A percentile compares a stretch with the other conserved stretches of the same genome.
These are phyloP conservation scores for Exserohilum turcica DNA, from an alignment of 2,329 filamentous ascomycete genomes.

Conservation along the genomic window DNA sequence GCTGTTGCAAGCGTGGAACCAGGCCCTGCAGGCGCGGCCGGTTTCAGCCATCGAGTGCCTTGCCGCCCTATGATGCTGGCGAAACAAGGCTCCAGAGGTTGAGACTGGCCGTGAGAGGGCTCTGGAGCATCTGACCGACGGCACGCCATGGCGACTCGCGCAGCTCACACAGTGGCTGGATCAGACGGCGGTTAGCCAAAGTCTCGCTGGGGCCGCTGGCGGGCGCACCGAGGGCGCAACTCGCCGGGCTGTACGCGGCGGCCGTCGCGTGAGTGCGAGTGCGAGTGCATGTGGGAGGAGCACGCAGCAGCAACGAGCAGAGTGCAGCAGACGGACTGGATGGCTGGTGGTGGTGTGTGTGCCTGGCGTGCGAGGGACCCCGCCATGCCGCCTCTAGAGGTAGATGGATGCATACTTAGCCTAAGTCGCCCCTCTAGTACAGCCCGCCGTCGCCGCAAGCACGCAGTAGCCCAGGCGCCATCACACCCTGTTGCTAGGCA, in stretches of 20 bases:
- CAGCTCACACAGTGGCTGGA: constrained; percentile 32
- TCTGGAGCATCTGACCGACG: constrained; percentile 28
- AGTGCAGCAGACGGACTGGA: too few species aligned
- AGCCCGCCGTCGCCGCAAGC: constrained; percentile 10
- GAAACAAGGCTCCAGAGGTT: constrained; percentile 17
- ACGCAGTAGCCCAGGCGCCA: constrained; percentile 9
- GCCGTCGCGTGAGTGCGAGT: constrained; percentile 6
- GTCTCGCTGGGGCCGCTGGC: constrained; percentile 14
- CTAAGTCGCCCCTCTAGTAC: too few species aligned
- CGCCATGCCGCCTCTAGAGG: constrained; percentile 16
- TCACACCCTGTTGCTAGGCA: not conserved
- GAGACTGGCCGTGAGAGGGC: constrained; percentile 1
- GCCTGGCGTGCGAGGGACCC: constrained; percentile 3
- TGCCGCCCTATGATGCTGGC: constrained; percentile 20
- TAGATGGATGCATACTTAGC: too few species aligned
- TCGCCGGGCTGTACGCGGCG: constrained; percentile 16
- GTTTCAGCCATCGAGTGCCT: constrained; percentile 44
- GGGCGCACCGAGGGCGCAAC: too few species aligned
- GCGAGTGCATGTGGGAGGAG: too few species aligned
- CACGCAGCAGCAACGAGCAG: too few species aligned
- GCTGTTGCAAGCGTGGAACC: constrained; percentile 45
- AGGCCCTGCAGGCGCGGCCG: constrained; percentile 33
- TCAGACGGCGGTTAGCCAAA: constrained; percentile 31
- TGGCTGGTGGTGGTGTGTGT: not conserved
- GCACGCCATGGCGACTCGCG: constrained; percentile 34